Conservation (phyloP, 176 grass and related monocot genomes). For the Sorghum bicolor region Sorghum_bicolor_NCBIv3 NC_012871.2:62678001-62678500, state of each 20-base stretch:
- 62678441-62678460: background rate
- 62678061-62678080: background rate
- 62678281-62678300: background rate
- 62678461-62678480: conserved; percentile 16
- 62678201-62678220: background rate
- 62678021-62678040: background rate
- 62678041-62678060: background rate
- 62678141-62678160: background rate
- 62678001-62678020: background rate
- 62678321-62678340: conserved; percentile 21
- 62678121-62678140: background rate
- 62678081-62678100: background rate
- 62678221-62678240: conserved; percentile 20
- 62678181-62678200: background rate
- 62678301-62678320: too few relatives aligned
- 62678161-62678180: background rate
- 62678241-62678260: conserved; percentile 7
- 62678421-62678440: background rate
- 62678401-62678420: background rate
- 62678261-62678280: background rate
- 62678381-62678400: conserved; percentile 26
- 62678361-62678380: conserved; percentile 52
- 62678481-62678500: background rate
- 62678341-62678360: conserved; percentile 43
- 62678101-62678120: background rate